Conservation (phyloP, 1,284 basidiomycete genomes). For the Ceratobasidium sp. region DNA sequence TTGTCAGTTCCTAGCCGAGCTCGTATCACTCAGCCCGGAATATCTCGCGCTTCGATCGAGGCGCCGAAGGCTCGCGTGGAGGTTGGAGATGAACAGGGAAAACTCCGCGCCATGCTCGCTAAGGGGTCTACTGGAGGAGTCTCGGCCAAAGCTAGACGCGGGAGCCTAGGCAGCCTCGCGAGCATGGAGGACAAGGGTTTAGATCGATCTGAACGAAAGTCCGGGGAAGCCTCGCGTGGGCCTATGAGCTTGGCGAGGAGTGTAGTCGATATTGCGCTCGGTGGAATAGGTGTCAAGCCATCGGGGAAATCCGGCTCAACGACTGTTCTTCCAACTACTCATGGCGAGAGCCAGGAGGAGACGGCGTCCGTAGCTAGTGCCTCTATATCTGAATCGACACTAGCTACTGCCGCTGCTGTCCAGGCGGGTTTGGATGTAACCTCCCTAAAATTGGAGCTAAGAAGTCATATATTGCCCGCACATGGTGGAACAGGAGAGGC, state of each 20-base stretch:
- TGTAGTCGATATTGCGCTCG: constrained; percentile 30
- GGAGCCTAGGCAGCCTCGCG: constrained; percentile 16
- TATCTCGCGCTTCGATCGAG: constrained; percentile 69
- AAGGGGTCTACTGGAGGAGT: constrained; percentile 54
- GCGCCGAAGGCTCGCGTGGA: constrained; percentile 77
- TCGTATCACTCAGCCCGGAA: constrained; percentile 61
- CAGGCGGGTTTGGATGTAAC: neutral
- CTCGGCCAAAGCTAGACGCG: constrained; percentile 41
- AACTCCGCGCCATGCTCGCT: constrained; percentile 67
- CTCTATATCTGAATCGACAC: constrained; percentile 19
- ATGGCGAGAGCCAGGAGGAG: constrained; percentile 17
- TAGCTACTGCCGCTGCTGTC: neutral
- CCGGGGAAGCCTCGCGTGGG: constrained; percentile 2
- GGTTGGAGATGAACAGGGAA: constrained; percentile 76
- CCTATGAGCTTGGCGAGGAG: constrained; percentile 22
- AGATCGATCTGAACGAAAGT: constrained; percentile 14
- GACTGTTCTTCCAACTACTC: neutral
- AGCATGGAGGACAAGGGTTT: constrained; percentile 6
- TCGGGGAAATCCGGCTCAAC: constrained; percentile 4
- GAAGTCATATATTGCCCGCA: constrained; percentile 62
- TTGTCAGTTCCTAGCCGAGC: constrained; percentile 51
- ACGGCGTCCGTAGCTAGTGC: constrained; percentile 9
- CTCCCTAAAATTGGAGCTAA: constrained; percentile 50
- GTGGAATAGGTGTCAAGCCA: constrained; percentile 1
- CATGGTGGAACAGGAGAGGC: constrained; percentile 51